Conservation (phyloP, 2,329 filamentous ascomycete species). For the Colletotrichum camelliae region DNA sequence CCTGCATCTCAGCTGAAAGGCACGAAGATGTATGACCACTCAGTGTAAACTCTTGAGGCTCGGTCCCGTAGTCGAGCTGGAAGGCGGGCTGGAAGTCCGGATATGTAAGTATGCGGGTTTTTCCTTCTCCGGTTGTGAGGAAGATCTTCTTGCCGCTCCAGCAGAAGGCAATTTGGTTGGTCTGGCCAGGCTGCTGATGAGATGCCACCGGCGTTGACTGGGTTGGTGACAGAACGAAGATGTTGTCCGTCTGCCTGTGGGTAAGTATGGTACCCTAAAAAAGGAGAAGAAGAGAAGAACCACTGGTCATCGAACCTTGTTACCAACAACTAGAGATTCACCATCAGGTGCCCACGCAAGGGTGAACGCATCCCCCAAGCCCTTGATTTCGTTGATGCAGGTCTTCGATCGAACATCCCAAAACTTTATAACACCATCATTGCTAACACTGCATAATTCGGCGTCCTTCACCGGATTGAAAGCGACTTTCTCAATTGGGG, state of each 20-base stretch:
- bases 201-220: slow-evolving; percentile 60
- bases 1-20: slow-evolving; percentile 71
- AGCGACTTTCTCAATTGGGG: slow-evolving; percentile 74
- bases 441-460: slow-evolving; percentile 76
- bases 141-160: slow-evolving; percentile 76
- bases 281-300: background rate
- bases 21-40: slow-evolving; percentile 78
- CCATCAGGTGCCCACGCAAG: slow-evolving; percentile 79
- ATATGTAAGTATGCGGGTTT: slow-evolving; percentile 72
- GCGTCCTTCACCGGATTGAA: slow-evolving; percentile 81
- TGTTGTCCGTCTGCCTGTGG: slow-evolving; percentile 58
- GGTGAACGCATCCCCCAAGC: slow-evolving; percentile 70
- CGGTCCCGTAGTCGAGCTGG: slow-evolving; percentile 50
- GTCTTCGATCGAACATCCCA: slow-evolving; percentile 81
- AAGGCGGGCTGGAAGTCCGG: slow-evolving; percentile 65
- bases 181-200: slow-evolving; percentile 67
- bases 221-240: slow-evolving; percentile 68
- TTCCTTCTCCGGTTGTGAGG: slow-evolving; percentile 73
- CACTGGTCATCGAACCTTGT: slow-evolving; percentile 58
- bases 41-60: slow-evolving; percentile 62
- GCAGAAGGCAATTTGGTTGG: slow-evolving; percentile 77
- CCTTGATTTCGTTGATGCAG: slow-evolving; percentile 72
- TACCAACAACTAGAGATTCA: slow-evolving; percentile 72
- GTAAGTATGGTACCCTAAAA: background rate
- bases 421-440: slow-evolving; percentile 76